Evolutionary conservation across 1,284 basidiomycete species (phyloP).

Genomic region (Trametes sp.): DNA sequence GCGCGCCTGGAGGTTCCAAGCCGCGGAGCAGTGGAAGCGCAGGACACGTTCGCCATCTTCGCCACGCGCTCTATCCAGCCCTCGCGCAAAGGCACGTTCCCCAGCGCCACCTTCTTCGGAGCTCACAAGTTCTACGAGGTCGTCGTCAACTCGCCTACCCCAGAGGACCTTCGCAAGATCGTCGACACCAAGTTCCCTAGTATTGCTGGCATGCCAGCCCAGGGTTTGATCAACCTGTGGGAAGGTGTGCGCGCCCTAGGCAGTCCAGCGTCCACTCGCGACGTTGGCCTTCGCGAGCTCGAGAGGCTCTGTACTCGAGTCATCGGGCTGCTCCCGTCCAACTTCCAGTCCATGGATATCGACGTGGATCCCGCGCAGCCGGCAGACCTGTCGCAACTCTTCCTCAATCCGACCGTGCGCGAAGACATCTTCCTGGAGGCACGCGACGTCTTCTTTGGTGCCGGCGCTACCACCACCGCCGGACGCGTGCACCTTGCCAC

Average conservation of each 20-base stretch:
- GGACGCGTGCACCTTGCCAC: conserved; percentile 59
- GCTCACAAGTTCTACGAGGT: conserved; percentile 84
- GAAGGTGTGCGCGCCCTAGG: conserved; percentile 57
- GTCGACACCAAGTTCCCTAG: conserved; percentile 70
- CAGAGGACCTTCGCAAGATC: conserved; percentile 75
- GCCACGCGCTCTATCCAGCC: conserved; percentile 75
- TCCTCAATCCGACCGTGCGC: conserved; percentile 81
- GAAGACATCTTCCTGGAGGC: conserved; percentile 94
- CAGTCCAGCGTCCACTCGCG: conserved; percentile 57
- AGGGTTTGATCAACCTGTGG: conserved; percentile 73
- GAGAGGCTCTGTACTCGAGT: conserved; percentile 89
- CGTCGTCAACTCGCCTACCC: conserved; percentile 64
- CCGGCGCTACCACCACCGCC: conserved; percentile 60
- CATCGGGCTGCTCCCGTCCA: conserved; percentile 64
- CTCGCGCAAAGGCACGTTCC: conserved; percentile 52
- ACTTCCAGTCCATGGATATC: conserved; percentile 54
- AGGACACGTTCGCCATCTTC: conserved; percentile 80
- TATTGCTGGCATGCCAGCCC: conserved; percentile 57
- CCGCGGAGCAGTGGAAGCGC: conserved; percentile 73
- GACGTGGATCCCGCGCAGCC: conserved; percentile 43
- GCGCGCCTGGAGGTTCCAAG: conserved; percentile 77
- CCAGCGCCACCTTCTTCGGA: conserved; percentile 77
- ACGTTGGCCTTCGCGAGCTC: conserved; percentile 85
- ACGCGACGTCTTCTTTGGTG: conserved; percentile 92
- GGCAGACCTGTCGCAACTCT: conserved; percentile 50